Conservation (phyloP, 805 yeast genomes). For the Alloascoidea hylecoeti region DNA sequence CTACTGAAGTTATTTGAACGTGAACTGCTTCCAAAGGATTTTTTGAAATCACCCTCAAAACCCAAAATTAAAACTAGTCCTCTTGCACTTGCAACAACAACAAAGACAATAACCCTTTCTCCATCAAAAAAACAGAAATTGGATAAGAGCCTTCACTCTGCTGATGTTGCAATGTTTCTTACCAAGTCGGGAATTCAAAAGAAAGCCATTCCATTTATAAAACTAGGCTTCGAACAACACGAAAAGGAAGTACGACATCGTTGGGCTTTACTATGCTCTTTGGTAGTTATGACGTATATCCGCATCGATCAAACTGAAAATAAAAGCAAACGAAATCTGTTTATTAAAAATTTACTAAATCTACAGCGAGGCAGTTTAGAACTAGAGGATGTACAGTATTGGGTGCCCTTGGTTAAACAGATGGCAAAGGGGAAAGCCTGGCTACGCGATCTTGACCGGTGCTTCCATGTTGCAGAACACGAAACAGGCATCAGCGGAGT, state of each 20-base stretch:
- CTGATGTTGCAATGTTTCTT: no score
- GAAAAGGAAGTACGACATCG: neutral
- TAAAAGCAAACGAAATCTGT: neutral
- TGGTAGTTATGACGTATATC: neutral
- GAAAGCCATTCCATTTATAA: neutral
- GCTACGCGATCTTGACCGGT: neutral
- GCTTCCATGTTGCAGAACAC: neutral
- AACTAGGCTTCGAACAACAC: neutral
- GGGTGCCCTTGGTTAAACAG: neutral
- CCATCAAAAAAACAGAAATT: neutral
- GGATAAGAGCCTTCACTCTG: neutral
- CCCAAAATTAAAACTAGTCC: neutral
- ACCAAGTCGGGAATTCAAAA: neutral
- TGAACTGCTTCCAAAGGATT: neutral
- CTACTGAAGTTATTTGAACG: neutral
- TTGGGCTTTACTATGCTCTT: neutral
- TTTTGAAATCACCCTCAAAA: neutral
- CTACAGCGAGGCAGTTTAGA: neutral
- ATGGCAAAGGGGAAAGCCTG: neutral
- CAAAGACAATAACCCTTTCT: neutral
- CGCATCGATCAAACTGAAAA: neutral
- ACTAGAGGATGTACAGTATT: neutral
- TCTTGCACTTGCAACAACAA: no score
- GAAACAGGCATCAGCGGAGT: no score
- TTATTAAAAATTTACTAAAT: neutral